phyloP scores from a whole-genome alignment of 2,329 filamentous ascomycete species.

The Calonectria fujianensis region DNA sequence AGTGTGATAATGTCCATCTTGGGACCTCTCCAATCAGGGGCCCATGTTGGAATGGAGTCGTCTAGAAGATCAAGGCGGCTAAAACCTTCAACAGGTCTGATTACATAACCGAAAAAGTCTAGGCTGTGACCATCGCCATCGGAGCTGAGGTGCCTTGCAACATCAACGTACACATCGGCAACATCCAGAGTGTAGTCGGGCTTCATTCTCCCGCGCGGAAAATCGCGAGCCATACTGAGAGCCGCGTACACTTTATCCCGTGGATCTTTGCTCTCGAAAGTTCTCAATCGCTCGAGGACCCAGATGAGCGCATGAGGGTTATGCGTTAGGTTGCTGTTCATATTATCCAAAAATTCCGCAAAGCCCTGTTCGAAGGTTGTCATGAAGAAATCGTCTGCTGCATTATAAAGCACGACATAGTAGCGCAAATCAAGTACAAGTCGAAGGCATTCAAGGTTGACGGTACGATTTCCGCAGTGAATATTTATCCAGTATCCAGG shows the following conservation, averaged over 20 bases:
- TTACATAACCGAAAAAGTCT: neutral
- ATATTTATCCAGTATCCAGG: neutral
- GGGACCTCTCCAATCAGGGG: constrained; percentile 15
- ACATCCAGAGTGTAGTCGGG: neutral
- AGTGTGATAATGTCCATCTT: constrained; percentile 8
- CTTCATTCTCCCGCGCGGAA: neutral
- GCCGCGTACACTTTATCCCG: neutral
- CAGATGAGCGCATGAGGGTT: neutral
- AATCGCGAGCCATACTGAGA: neutral
- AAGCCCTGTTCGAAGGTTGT: neutral
- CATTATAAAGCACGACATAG: neutral
- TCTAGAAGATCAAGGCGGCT: neutral
- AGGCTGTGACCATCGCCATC: neutral
- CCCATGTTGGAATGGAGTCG: constrained; percentile 12
- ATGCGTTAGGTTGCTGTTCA: neutral
- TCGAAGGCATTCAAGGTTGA: neutral
- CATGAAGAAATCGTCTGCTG: neutral
- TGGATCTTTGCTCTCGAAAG: neutral
- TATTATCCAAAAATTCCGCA: neutral
- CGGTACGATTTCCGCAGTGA: neutral
- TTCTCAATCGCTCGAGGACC: neutral
- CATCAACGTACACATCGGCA: neutral
- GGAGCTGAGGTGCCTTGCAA: neutral
- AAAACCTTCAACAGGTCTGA: neutral
- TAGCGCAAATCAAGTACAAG: neutral